Base-by-base conservation (phyloP, 306 rosid genomes). In the Pyrus pyrifolia region DNA sequence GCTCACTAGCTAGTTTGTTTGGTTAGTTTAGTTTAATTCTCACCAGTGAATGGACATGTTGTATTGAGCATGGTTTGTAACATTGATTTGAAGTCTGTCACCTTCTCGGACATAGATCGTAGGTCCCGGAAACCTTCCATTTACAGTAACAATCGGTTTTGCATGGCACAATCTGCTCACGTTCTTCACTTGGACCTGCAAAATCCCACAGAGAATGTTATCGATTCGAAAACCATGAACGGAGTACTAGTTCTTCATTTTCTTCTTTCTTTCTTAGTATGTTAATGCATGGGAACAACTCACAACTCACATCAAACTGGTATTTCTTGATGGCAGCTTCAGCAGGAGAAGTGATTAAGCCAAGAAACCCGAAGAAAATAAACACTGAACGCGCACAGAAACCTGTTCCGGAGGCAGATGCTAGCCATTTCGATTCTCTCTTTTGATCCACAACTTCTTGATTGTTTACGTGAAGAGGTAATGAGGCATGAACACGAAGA, bases 41-140 rank as follows among this genome's bases (percentile, higher is more conserved):
- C 86, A 89, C 95, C 93, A 89, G 82, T 91, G 97, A 81, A 91
- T 89, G 31, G 97, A 89, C 85, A 88, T 77, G 86, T 92, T 92
- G 60, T 92, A 92, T 63, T 85, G 81, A 19, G 87, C 97, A 84
- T 84, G 96, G 85, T 92, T 92, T 82, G 93, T 88, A 53, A 92
- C 96, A 81, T 92, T 89, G 83, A 92, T 51, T 30, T 45, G 85
- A 68, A 92, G 88, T 80, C 89, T 84, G 15, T 92, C 97, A 80
- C 95, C 95, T 84, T 92, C 97, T 78, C 85, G 86, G 17, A 14
- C 95, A 69, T 92, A 89, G 55, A 92, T 84, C 0, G 96, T 92
- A 38, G 96, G 93, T 44, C 97, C 97, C 6, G 97, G 97, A 67
- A 65, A 92, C 82, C 89, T 85, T 67, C 97, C 93, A 53, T 92